Evolutionary conservation across 352 stramenopile species (phyloP).

Genomic region (Phytophthora syringae): DNA sequence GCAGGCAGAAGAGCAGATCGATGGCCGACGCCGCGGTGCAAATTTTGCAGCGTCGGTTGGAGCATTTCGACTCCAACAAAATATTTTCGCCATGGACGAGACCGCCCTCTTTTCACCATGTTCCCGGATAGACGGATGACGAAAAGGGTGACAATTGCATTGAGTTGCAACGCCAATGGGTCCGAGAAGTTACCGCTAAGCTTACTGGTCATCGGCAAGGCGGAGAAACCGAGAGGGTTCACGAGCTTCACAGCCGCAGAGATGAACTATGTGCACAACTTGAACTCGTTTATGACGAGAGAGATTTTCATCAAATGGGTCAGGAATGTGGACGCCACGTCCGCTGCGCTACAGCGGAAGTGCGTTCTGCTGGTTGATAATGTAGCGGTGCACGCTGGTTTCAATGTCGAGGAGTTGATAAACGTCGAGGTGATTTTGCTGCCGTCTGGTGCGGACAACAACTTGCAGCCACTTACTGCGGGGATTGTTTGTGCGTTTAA

Average conservation of each 20-base stretch:
- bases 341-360: constrained; percentile 26
- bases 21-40: constrained; percentile 4
- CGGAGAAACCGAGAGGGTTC: constrained; percentile 40
- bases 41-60: constrained; percentile 26
- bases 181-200: constrained; percentile 41
- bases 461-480: constrained; percentile 32
- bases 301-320: constrained; percentile 49
- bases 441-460: constrained; percentile 13
- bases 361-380: constrained; percentile 43
- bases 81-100: constrained; percentile 41
- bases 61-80: constrained; percentile 8
- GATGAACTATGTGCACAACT: constrained; percentile 37
- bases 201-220: constrained; percentile 44
- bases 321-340: constrained; percentile 25
- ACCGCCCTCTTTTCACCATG: constrained; percentile 34
- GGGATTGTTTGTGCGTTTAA: constrained; percentile 38
- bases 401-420: too few relatives aligned
- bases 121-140: constrained; percentile 32
- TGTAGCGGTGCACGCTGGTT: constrained; percentile 28
- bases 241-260: constrained; percentile 10
- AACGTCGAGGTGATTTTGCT: constrained; percentile 35
- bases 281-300: constrained; percentile 41
- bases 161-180: constrained; percentile 40
- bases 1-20: constrained; percentile 10
- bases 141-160: constrained; percentile 36